Percentiles rank a stretch among this genome's conserved stretches.
Evolutionary conservation across 176 grass and related monocot species (phyloP).

Genomic region (Ensete ventricosum): DNA sequence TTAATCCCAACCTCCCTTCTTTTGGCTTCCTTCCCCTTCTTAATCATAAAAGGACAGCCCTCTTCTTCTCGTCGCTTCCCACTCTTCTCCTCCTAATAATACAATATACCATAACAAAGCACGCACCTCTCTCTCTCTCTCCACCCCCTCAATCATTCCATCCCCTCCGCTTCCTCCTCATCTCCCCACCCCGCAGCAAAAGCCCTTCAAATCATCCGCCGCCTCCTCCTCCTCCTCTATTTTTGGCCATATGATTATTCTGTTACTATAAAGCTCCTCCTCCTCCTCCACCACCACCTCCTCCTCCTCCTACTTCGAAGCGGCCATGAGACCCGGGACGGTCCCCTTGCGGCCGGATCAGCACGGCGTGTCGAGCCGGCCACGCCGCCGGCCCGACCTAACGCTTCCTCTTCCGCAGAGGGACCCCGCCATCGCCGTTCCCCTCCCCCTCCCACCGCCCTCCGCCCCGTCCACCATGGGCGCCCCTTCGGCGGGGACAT

Average conservation of each 20-base stretch:
- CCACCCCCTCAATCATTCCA: not conserved
- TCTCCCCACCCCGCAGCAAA: too few relatives aligned
- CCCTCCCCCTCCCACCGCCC: not conserved
- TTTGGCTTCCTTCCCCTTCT: too few relatives aligned
- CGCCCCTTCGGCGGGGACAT: not conserved
- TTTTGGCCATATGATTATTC: too few relatives aligned
- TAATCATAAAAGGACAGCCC: too few relatives aligned
- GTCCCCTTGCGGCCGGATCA: not conserved
- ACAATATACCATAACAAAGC: too few relatives aligned
- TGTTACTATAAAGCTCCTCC: too few relatives aligned
- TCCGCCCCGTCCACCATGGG: not conserved
- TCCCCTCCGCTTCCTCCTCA: too few relatives aligned
- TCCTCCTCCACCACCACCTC: not conserved
- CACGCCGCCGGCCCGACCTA: conserved; percentile 5
- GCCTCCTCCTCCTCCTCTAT: too few relatives aligned
- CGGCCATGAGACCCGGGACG: conserved; percentile 1
- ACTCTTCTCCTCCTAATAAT: too few relatives aligned
- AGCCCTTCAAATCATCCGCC: too few relatives aligned
- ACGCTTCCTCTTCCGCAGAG: conserved; percentile 1
- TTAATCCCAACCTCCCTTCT: too few relatives aligned
- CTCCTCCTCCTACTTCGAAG: not conserved
- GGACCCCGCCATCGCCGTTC: not conserved
- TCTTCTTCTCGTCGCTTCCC: too few relatives aligned
- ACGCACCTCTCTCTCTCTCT: not conserved
- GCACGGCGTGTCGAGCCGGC: not conserved